phyloP scores from a whole-genome alignment of 768 basidiomycete genomes.

The Boletales sp. region DNA sequence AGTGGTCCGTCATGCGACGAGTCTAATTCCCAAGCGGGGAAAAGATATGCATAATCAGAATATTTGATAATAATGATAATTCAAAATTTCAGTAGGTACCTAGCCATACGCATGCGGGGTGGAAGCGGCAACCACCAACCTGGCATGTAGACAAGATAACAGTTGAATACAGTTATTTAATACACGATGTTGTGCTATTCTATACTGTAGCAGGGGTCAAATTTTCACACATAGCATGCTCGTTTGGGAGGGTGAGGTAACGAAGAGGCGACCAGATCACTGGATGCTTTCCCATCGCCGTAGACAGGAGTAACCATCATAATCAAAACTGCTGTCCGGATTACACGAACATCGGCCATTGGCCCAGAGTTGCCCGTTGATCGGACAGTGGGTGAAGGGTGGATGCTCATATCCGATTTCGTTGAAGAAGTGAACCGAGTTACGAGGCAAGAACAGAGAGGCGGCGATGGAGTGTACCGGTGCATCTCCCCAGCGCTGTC shows the following conservation, averaged over 20 bases:
- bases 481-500: constrained; percentile 91
- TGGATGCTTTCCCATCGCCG: constrained; percentile 15
- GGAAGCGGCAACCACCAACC: too few relatives aligned
- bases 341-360: constrained; percentile 24
- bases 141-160: not conserved
- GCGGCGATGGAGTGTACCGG: constrained; percentile 90
- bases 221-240: not conserved
- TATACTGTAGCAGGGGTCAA: too few relatives aligned
- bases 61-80: too few relatives aligned
- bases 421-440: constrained; percentile 91
- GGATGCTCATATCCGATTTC: constrained; percentile 62
- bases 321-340: constrained; percentile 21
- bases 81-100: too few relatives aligned
- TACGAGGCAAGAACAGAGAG: constrained; percentile 81
- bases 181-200: not conserved
- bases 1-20: too few relatives aligned
- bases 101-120: too few relatives aligned
- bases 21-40: too few relatives aligned
- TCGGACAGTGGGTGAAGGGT: constrained; percentile 27
- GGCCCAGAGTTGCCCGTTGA: constrained; percentile 15
- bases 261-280: not conserved
- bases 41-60: too few relatives aligned
- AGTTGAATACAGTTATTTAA: not conserved
- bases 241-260: too few relatives aligned
- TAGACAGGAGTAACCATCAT: constrained; percentile 28